A percentile compares a stretch with the other conserved stretches of the same genome.
phyloP scores from a whole-genome alignment of 2,329 filamentous ascomycete species.

The Bipolaris bicolor region DNA sequence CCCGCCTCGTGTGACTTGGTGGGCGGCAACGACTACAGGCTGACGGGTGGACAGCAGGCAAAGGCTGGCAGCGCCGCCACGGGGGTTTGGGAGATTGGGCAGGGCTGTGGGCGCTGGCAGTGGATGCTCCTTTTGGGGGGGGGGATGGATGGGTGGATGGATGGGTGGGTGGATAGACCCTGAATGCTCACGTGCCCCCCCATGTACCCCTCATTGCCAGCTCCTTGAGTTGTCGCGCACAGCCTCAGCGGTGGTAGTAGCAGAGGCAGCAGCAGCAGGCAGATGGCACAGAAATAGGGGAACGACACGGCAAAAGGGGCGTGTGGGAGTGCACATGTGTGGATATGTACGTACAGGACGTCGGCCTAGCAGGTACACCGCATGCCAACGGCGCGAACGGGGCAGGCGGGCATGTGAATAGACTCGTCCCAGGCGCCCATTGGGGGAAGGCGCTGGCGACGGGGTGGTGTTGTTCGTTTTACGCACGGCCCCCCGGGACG shows the following conservation, averaged over 20 bases:
- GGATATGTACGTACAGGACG: neutral
- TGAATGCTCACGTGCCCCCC: slow-evolving; percentile 23
- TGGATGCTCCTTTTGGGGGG: neutral
- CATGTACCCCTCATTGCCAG: slow-evolving; percentile 20
- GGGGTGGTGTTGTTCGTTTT: slow-evolving; percentile 30
- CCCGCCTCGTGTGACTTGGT: slow-evolving; percentile 33
- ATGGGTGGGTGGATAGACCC: slow-evolving; percentile 2
- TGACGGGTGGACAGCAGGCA: neutral
- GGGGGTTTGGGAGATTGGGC: slow-evolving; percentile 1
- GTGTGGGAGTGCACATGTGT: neutral
- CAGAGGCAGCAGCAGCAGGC: neutral
- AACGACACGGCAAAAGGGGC: no score
- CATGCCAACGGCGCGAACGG: slow-evolving; percentile 4
- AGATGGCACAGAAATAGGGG: no score
- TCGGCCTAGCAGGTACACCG: neutral
- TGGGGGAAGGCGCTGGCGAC: slow-evolving; percentile 32
- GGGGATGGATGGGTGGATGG: neutral
- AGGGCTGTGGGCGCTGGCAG: slow-evolving; percentile 2
- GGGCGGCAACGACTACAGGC: neutral
- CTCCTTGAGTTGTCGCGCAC: neutral
- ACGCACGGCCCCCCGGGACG: slow-evolving; percentile 17
- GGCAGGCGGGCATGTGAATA: slow-evolving; percentile 26
- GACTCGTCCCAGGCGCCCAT: slow-evolving; percentile 18
- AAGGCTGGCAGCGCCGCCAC: no score
- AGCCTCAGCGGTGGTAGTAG: neutral